Base-by-base conservation (phyloP, 768 basidiomycete genomes). In the Macrolepiota dolichaula region DNA sequence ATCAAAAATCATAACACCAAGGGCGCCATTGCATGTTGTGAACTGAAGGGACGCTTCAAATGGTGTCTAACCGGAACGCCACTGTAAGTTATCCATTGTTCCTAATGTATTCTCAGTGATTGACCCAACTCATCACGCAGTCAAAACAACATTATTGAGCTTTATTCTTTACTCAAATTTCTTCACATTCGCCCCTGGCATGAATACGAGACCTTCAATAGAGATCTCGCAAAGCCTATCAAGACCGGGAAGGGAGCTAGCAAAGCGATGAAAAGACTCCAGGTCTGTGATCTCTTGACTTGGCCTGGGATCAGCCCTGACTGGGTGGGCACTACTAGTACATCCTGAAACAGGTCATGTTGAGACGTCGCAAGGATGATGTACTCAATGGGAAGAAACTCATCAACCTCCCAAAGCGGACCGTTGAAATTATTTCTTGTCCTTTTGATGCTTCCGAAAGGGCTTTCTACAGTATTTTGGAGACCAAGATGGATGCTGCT, bases 41-140 rank as follows among this genome's bases (percentile, higher is more conserved):
- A 79, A 5, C 77, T 96, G n/a, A 72, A 87, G 51, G 82, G 83
- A 13, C 92, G 90, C 67, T 94, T 82, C 72, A 80, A 91, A 56
- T 97, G 95, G 95, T 92, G 89, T 71, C 74, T 96, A 59, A 95
- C 92, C 5, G 94, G 90, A 29, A 92, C 91, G 19, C 89, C 91
- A 0, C 82, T 92, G 88, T 87, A 65, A 55, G 80, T 71, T 3
- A 35, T 40, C 24, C 15, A 15, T 7, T 24, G 12, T 24, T 12
- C 24, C 36, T 11, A 7, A 24, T 35, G 27, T 27, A 7, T 46
- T n/a, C 27, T 37, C 32, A 49, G 72, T 74, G 4, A 72, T 55
- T 19, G 19, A 49, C 11, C 12, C 22, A 6, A 24, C 24, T 10
- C 24, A 24, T 49, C 13, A 24, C 15, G 59, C 77, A 89, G 86